Evolutionary conservation across 164 flowering plant genomes (phyloP).

Genomic region (Berberis vulgaris): DNA sequence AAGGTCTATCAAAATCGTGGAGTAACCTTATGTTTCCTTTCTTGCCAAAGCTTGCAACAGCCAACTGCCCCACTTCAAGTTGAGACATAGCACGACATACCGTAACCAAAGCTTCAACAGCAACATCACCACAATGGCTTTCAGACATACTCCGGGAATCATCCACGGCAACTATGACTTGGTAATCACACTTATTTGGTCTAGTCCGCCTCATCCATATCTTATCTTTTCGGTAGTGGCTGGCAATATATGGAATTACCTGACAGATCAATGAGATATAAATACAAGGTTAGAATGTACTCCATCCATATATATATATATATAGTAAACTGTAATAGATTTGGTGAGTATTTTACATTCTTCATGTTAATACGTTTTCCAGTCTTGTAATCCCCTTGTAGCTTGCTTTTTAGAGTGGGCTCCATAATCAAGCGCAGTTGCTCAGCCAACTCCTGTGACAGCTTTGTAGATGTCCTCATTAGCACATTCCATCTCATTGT

Average conservation of each 20-base stretch:
- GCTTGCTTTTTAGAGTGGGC: conserved; percentile 90
- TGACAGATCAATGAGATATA: conserved; percentile 14
- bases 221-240: conserved; percentile 80
- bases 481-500: conserved; percentile 74
- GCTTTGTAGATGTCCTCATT: conserved; percentile 36
- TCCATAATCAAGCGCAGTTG: conserved; percentile 90
- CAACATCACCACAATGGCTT: conserved; percentile 67
- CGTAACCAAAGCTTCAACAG: conserved; percentile 81
- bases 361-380: conserved; percentile 98
- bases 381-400: conserved; percentile 89
- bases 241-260: conserved; percentile 93
- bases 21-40: conserved; percentile 70
- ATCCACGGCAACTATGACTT: conserved; percentile 86
- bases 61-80: conserved; percentile 83
- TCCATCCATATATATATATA: not conserved
- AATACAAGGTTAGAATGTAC: not conserved
- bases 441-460: conserved; percentile 93
- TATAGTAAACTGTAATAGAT: not conserved
- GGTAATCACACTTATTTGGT: conserved; percentile 94
- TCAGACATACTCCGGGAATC: conserved; percentile 98
- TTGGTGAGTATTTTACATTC: conserved; percentile 39
- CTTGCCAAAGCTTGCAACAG: conserved; percentile 90
- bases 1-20: conserved; percentile 77
- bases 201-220: conserved; percentile 89
- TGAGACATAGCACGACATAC: conserved; percentile 98